Evolutionary conservation across 2,329 filamentous ascomycete genomes (phyloP).

Genomic region (Fusarium sambucinum): DNA sequence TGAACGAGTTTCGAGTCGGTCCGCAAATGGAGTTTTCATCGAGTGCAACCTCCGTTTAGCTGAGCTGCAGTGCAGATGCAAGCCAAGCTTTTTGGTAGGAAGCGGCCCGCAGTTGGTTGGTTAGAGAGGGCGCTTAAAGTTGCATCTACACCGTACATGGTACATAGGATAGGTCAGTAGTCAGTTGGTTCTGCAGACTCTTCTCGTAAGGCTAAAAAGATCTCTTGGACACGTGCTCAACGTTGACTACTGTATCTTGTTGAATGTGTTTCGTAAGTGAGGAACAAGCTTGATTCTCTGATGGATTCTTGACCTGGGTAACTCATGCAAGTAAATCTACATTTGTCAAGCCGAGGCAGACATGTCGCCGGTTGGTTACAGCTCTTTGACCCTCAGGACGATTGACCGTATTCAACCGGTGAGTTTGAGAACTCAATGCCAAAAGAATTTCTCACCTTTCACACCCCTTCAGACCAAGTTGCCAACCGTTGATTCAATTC

Average conservation of each 20-base stretch:
- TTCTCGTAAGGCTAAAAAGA: constrained; percentile 1
- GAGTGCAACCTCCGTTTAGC: constrained; percentile 21
- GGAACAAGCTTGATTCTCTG: background rate
- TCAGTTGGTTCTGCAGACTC: background rate
- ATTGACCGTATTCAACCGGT: constrained; percentile 5
- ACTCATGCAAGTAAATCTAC: constrained; percentile 8
- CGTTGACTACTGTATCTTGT: constrained; percentile 26
- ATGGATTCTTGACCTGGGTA: background rate
- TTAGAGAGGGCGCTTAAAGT: constrained; percentile 33
- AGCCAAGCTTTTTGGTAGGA: constrained; percentile 33
- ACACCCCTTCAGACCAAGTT: constrained; percentile 11
- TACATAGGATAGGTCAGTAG: background rate
- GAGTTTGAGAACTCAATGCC: background rate
- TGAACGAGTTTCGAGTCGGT: constrained; percentile 22
- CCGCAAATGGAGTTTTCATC: constrained; percentile 11
- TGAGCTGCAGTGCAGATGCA: constrained; percentile 20
- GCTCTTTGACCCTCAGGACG: constrained; percentile 1
- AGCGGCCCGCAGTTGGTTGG: constrained; percentile 29
- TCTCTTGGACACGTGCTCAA: constrained; percentile 41
- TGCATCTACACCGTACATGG: background rate
- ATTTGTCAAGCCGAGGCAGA: constrained; percentile 22
- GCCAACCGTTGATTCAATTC: background rate
- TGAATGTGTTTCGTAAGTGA: constrained; percentile 2
- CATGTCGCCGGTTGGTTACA: background rate
- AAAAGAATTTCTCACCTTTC: background rate